Conservation (phyloP, 2,329 filamentous ascomycete species). For the Botrytis medusae region DNA sequence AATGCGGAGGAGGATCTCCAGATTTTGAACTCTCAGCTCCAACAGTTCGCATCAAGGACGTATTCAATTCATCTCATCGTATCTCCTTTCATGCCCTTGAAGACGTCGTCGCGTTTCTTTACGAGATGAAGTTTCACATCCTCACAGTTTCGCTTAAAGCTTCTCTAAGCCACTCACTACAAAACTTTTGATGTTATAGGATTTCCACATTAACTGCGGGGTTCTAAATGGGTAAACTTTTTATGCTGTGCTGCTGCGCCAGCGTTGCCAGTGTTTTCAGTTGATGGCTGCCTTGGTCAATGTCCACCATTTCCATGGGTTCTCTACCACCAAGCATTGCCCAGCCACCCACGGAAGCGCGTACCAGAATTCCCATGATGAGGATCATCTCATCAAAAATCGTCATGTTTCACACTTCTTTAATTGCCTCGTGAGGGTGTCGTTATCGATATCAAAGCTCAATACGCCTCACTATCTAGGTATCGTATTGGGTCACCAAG, state of each 20-base stretch:
- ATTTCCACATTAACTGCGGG: not conserved
- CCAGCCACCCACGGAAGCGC: constrained; percentile 4
- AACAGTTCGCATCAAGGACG: not conserved
- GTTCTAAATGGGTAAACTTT: not conserved
- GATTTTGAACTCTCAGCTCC: not conserved
- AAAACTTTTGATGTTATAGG: not conserved
- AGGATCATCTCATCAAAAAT: not conserved
- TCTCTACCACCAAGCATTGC: not conserved
- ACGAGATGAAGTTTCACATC: not conserved
- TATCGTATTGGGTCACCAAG: not conserved
- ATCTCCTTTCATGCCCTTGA: not conserved
- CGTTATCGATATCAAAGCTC: constrained; percentile 6
- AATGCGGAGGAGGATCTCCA: not conserved
- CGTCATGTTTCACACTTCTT: not conserved
- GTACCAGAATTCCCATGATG: not conserved
- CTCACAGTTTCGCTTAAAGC: not conserved
- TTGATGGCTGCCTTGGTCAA: not conserved
- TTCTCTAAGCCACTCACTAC: not conserved
- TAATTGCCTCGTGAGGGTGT: not conserved
- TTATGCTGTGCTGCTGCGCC: constrained; percentile 1
- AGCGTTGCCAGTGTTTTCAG: not conserved
- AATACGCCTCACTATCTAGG: not conserved
- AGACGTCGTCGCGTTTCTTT: not conserved
- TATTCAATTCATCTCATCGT: not conserved
- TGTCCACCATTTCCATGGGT: not conserved